Conservation (phyloP, 73 alveolate species). For the Breviolum minutum region DNA sequence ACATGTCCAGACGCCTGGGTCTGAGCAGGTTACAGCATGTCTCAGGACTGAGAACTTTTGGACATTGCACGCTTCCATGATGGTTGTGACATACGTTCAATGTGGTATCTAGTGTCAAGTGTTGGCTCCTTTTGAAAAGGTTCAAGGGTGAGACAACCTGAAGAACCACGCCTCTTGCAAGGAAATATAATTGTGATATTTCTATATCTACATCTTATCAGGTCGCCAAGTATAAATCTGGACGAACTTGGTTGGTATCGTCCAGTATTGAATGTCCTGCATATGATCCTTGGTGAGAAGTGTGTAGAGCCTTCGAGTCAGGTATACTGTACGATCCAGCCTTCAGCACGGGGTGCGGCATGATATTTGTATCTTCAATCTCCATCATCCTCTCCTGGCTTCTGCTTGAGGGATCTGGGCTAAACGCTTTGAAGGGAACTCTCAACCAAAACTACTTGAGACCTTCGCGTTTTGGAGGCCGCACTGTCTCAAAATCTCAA, state of each 20-base stretch:
- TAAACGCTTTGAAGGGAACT: background rate
- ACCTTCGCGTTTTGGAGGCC: background rate
- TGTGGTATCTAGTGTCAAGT: no score
- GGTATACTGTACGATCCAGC: background rate
- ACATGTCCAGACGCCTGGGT: conserved; percentile 96
- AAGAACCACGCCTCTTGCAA: no score
- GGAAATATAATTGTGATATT: background rate
- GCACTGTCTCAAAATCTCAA: no score
- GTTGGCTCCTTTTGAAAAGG: no score
- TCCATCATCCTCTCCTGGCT: conserved; percentile 89
- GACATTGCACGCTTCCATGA: no score
- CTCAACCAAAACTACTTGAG: background rate
- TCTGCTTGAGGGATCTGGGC: no score
- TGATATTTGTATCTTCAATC: conserved; percentile 89
- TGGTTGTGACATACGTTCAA: no score
- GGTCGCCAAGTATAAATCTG: background rate
- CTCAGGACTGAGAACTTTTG: background rate
- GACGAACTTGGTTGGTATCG: background rate
- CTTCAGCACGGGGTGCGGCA: conserved; percentile 87
- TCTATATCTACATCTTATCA: background rate
- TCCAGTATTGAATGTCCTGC: background rate
- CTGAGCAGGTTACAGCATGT: background rate
- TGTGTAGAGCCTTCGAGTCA: background rate
- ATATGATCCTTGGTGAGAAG: background rate
- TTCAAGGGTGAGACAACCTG: no score